phyloP scores from a whole-genome alignment of 805 yeast genomes.

The Starmerella bombicola region DNA sequence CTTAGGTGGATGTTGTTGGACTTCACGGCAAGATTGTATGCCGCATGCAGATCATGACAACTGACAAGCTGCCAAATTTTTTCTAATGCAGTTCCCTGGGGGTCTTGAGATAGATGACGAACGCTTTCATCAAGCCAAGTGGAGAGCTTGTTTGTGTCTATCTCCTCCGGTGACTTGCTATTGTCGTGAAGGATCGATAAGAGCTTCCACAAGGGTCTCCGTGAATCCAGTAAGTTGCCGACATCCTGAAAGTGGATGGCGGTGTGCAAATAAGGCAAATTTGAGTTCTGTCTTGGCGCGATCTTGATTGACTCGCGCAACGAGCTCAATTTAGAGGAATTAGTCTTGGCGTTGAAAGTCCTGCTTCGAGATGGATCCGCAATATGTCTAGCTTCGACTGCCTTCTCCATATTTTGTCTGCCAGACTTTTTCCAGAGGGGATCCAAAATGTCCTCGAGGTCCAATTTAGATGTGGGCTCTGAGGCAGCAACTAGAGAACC shows the following conservation, averaged over 20 bases:
- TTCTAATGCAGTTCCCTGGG: constrained; percentile 31
- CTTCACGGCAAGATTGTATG: constrained; percentile 49
- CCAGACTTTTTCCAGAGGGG: background rate
- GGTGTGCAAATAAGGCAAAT: constrained; percentile 12
- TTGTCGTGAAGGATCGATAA: constrained; percentile 8
- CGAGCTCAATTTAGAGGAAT: background rate
- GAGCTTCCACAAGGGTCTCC: constrained; percentile 8
- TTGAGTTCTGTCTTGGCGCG: background rate
- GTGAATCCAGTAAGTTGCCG: background rate
- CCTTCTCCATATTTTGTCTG: background rate
- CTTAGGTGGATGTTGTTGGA: constrained; percentile 59
- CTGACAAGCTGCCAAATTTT: constrained; percentile 35
- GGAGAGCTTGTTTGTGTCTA: constrained; percentile 10
- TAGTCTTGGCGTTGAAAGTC: background rate
- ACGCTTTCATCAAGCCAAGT: constrained; percentile 38
- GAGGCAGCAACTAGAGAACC: constrained; percentile 12
- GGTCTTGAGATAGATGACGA: background rate
- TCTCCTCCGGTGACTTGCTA: background rate
- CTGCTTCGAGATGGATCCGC: background rate
- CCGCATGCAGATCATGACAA: constrained; percentile 47
- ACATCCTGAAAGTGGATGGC: constrained; percentile 7
- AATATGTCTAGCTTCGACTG: background rate
- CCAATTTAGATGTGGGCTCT: constrained; percentile 6
- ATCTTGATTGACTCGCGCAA: background rate
- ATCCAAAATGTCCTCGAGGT: constrained; percentile 5